Evolutionary conservation across 441 rosid species (phyloP), one percentile per base, ranked within the genome.

Genomic region (Bocquillonia castaneifolia): DNA sequence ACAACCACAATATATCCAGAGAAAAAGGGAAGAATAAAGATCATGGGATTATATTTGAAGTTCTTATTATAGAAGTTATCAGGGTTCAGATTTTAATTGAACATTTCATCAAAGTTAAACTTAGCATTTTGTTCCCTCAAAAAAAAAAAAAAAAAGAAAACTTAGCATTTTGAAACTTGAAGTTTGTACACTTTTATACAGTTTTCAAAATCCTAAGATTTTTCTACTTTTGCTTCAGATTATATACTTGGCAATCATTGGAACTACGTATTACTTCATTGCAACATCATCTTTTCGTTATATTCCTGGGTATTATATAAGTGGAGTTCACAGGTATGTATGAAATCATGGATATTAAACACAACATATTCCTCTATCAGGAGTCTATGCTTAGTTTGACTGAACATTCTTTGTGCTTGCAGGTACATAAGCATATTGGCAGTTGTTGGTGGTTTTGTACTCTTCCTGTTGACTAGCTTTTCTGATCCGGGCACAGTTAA

Each of bases 401-500:
- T 50, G 18, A 54, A 40, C n/a, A 32, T 71, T 67, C 61, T 70
- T 20, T 67, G 17, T 47, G 67, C 71, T 76, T 82, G 78, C 83
- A 93, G 98, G 88, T 83, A 87, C 75, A 70, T 72, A 52, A 89
- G 97, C 87, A 68, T 85, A 44, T 31, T 85, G 82, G 96, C 84
- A 18, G 88, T 89, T 72, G 83, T 76, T 65, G 66, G 89, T 6
- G 99, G 99, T 73, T 67, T 91, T 69, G 39, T 89, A 34, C 85
- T 93, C 61, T 91, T 93, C 76, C 39, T 93, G 51, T 81, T 88
- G 71, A 84, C 96, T 26, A 86, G 99, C 90, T 89, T 88, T 84
- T 79, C 92, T 67, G 96, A 93, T 82, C 95, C 96, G 17, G 97
- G 97, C 69, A 88, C 87, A 10, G 90, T 93, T 64, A 86, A 77